Conservation (phyloP, 495 filamentous ascomycete genomes). For the Lindgomyces ingoldianus region DNA sequence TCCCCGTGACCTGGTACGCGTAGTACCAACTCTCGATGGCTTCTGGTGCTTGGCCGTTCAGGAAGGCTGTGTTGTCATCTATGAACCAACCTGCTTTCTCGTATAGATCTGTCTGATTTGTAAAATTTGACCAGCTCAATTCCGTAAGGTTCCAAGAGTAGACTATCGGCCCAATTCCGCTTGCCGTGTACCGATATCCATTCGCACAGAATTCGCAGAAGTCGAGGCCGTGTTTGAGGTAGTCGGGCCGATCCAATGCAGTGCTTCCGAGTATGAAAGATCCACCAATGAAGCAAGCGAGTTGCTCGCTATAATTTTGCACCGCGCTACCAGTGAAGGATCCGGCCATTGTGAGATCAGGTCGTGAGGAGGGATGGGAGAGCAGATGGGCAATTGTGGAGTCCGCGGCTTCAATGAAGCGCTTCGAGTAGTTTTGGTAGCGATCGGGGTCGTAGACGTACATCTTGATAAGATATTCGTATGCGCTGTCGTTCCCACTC, state of each 20-base stretch:
- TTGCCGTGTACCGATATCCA: conserved; percentile 68
- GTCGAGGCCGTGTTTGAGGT: conserved; percentile 71
- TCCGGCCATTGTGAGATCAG: conserved; percentile 75
- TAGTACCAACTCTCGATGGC: conserved; percentile 89
- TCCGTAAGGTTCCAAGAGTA: conserved; percentile 66
- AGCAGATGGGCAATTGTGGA: conserved; percentile 71
- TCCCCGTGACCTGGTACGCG: conserved; percentile 77
- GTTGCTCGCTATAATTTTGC: conserved; percentile 55
- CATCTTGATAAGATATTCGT: conserved; percentile 95
- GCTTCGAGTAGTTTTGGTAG: conserved; percentile 49
- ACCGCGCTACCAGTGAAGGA: conserved; percentile 55
- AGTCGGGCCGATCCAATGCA: conserved; percentile 61
- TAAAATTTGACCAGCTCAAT: conserved; percentile 58
- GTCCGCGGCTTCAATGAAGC: conserved; percentile 76
- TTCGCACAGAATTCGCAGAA: conserved; percentile 73
- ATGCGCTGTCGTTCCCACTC: conserved; percentile 78
- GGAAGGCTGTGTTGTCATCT: conserved; percentile 53
- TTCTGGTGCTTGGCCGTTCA: conserved; percentile 76
- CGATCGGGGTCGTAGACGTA: conserved; percentile 74
- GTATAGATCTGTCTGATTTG: conserved; percentile 67
- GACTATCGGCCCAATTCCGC: conserved; percentile 74
- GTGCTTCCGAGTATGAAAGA: conserved; percentile 85
- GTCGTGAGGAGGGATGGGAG: conserved; percentile 67
- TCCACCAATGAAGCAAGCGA: conserved; percentile 80
- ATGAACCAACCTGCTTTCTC: conserved; percentile 26